Evolutionary conservation across 495 filamentous ascomycete genomes (phyloP).

Genomic region (Penicillium taxi): DNA sequence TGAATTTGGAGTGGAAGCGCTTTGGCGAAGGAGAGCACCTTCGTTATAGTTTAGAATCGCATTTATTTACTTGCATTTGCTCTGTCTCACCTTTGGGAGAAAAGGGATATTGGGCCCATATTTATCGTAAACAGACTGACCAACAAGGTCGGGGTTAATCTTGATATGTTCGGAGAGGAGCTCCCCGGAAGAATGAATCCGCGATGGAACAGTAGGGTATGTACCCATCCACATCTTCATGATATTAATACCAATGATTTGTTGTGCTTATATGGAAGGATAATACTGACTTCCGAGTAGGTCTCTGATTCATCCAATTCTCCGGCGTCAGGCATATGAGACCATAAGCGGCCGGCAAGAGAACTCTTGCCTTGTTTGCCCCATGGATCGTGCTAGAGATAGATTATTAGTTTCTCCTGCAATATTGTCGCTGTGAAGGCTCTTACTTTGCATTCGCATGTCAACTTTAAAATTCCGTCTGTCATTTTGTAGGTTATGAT

Average conservation of each 20-base stretch:
- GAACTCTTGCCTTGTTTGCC: conserved; percentile 37
- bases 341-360: conserved; percentile 30
- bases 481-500: too few relatives aligned
- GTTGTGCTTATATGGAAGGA: background rate
- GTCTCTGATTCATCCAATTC: conserved; percentile 27
- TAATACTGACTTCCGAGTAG: conserved; percentile 30
- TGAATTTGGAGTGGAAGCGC: conserved; percentile 71
- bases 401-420: background rate
- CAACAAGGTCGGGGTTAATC: conserved; percentile 55
- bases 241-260: too few relatives aligned
- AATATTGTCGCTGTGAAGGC: background rate
- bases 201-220: conserved; percentile 61
- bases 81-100: conserved; percentile 51
- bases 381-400: conserved; percentile 36
- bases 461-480: conserved; percentile 3
- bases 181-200: conserved; percentile 50
- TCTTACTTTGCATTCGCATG: conserved; percentile 12
- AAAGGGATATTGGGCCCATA: conserved; percentile 59
- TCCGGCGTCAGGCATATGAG: conserved; percentile 29
- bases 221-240: conserved; percentile 69
- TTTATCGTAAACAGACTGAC: conserved; percentile 46
- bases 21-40: conserved; percentile 67
- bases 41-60: background rate
- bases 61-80: background rate
- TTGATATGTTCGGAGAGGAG: conserved; percentile 55